phyloP scores from a whole-genome alignment of 2,329 filamentous ascomycete genomes.

The Sclerotinia spermophila region DNA sequence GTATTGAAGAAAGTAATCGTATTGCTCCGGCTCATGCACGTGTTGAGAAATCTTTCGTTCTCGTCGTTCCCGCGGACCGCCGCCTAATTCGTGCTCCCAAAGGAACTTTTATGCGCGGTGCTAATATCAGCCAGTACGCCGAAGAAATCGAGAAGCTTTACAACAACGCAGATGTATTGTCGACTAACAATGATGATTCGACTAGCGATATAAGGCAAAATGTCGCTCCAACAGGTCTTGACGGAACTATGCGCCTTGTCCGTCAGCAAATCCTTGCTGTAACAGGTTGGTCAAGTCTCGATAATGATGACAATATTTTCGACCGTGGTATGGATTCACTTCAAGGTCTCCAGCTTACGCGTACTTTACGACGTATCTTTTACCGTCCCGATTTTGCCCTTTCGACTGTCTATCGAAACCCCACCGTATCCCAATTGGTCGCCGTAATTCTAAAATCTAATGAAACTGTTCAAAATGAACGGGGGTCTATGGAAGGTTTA shows the following conservation, averaged over 20 bases:
- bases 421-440: neutral
- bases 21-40: neutral
- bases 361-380: neutral
- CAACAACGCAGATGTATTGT: neutral
- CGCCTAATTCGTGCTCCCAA: neutral
- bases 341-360: constrained; percentile 8
- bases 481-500: neutral
- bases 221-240: constrained; percentile 36
- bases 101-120: neutral
- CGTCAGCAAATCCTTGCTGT: neutral
- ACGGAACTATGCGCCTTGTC: neutral
- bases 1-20: neutral
- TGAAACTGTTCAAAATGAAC: neutral
- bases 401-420: constrained; percentile 10
- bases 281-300: constrained; percentile 1
- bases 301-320: constrained; percentile 12
- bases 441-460: neutral
- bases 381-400: neutral
- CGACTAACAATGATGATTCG: neutral
- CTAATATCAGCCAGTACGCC: neutral
- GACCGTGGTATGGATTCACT: constrained; percentile 19
- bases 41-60: neutral
- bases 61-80: neutral
- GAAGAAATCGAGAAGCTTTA: neutral
- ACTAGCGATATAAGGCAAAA: neutral